Conservation (phyloP, 176 grass and related monocot genomes). For the Hordeum vulgare region DNA sequence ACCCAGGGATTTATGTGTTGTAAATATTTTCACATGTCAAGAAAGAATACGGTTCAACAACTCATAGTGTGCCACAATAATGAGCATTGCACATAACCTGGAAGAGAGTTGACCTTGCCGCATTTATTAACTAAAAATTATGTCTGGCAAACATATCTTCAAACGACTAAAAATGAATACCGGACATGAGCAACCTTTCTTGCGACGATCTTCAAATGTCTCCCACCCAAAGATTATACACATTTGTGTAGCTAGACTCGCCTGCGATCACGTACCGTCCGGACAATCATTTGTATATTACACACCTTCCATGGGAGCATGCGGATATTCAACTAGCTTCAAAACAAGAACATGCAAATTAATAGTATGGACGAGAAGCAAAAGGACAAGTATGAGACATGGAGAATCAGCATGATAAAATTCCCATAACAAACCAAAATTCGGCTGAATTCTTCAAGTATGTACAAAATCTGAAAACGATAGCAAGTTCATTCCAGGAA, state of each 20-base stretch:
- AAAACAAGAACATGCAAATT: no score
- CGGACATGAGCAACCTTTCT: neutral
- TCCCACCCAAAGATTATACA: conserved; percentile 33
- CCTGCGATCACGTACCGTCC: neutral
- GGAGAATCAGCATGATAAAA: no score
- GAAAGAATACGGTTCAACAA: conserved; percentile 18
- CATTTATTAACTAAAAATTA: conserved; percentile 7
- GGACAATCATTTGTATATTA: conserved; percentile 30
- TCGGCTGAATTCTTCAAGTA: no score
- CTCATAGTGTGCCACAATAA: conserved; percentile 29
- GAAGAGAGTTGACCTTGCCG: conserved; percentile 1
- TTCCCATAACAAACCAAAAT: no score
- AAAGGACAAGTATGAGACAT: no score
- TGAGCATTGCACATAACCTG: neutral
- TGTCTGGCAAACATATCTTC: neutral
- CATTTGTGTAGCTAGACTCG: conserved; percentile 8
- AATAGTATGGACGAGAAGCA: no score
- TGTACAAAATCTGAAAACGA: no score
- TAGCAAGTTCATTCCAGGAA: neutral
- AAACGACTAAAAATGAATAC: conserved; percentile 8
- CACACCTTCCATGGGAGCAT: no score
- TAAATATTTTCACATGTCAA: neutral
- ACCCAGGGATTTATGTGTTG: neutral
- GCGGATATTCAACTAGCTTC: no score
- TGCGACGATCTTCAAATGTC: conserved; percentile 4